Base-by-base conservation (phyloP, 345 rosid species). In the Citrus unshiu region DNA sequence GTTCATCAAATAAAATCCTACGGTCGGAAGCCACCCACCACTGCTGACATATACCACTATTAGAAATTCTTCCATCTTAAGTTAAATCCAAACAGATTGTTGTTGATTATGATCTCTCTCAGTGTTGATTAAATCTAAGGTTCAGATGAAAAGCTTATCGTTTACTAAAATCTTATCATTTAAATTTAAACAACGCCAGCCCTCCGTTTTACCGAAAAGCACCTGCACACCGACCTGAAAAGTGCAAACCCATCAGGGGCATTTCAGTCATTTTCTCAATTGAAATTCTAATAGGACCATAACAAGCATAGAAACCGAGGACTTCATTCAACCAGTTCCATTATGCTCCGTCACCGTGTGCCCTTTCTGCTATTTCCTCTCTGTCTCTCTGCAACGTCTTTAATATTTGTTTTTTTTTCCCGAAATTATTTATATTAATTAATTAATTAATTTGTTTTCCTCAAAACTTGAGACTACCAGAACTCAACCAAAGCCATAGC, bases 331-430 rank as follows among this genome's bases (percentile, higher is more conserved):
- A 86, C 87, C 82, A 75, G 79, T 81, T 86, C 80, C 71, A 62
- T 70, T 86, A 84, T 88, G 76, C 80, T 80, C 85, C 89, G 9
- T 43, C 73, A 51, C 81, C 88, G 84, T 79, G 86, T 81, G 81
- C 73, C 25, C 59, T 79, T 74, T 85, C 87, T 78, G 83, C 84
- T 65, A 6, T 66, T 22, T 62, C 46, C 72, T 68, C 70, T 72
- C 60, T 66, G 32, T 79, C 70, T 75, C 71, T 71, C 64, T 66
- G 13, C 32, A 35, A 27, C 39, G 5, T 25, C 16, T 14, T 21
- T 12, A 8, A 14, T 46, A 46, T 46, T 46, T 13, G 18, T 46
- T 4, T 3, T 0, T 18, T 75, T 80, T 75, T 7, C 37, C 37
- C 37, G 46, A 37, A 43, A 27, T 29, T 9, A 24, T 63, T n/a